A percentile compares a stretch with the other conserved stretches of the same genome.
Conservation (phyloP, 192 early-diverging fungal genomes). For the Umbelopsis sp. region DNA sequence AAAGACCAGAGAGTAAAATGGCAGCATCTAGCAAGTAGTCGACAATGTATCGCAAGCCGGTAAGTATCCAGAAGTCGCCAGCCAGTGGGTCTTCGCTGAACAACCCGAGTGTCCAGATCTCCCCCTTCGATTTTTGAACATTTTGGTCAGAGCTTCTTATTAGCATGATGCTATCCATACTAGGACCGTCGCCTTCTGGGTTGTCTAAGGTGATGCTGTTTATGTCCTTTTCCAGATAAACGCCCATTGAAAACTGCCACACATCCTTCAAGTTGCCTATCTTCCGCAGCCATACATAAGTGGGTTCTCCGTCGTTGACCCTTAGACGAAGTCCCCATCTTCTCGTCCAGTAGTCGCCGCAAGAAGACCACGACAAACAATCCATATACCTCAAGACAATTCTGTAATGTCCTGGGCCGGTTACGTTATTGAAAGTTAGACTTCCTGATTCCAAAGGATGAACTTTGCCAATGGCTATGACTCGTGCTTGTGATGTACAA, state of each 20-base stretch:
- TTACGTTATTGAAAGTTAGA: background rate
- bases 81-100: constrained; percentile 9
- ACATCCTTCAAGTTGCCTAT: background rate
- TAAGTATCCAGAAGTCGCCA: background rate
- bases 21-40: constrained; percentile 8
- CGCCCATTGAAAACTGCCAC: background rate
- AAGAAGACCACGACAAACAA: constrained; percentile 8
- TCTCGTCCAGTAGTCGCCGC: constrained; percentile 4
- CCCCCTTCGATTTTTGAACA: background rate
- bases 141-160: background rate
- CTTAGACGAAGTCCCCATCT: constrained; percentile 16
- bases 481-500: background rate
- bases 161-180: constrained; percentile 13
- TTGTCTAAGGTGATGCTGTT: background rate
- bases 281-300: constrained; percentile 2
- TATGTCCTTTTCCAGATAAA: background rate
- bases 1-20: background rate
- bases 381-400: constrained; percentile 3
- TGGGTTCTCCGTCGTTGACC: background rate
- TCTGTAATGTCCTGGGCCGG: background rate
- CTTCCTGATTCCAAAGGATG: constrained; percentile 5
- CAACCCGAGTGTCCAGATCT: background rate
- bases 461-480: constrained; percentile 9
- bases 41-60: background rate
- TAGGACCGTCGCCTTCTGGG: background rate